Evolutionary conservation across 1,284 basidiomycete genomes (phyloP).

Genomic region (Meira miltonrushii): DNA sequence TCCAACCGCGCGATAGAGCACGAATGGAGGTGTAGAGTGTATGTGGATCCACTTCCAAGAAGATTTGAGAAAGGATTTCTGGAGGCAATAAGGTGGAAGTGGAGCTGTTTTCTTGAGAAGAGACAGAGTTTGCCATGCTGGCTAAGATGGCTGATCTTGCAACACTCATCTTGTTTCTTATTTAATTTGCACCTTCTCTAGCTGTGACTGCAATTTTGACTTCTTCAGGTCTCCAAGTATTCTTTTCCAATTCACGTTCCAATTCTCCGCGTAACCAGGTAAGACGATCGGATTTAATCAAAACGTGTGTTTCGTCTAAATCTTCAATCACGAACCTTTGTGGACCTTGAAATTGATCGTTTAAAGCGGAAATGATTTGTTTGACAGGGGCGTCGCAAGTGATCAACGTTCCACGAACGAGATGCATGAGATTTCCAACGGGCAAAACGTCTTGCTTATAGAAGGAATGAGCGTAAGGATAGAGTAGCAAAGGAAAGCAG

Average conservation of each 20-base stretch:
- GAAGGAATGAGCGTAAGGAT: background rate
- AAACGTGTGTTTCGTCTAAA: constrained; percentile 6
- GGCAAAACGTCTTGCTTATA: background rate
- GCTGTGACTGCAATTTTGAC: background rate
- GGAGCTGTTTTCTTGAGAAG: too few species aligned
- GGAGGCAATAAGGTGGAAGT: constrained; percentile 22
- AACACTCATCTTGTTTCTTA: background rate
- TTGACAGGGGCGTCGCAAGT: constrained; percentile 5
- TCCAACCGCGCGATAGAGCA: constrained; percentile 33
- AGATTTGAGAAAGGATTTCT: constrained; percentile 41
- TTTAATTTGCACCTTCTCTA: too few species aligned
- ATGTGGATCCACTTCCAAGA: constrained; percentile 42
- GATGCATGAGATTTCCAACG: too few species aligned
- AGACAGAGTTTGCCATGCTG: too few species aligned
- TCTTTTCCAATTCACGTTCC: constrained; percentile 8
- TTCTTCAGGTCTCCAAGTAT: constrained; percentile 9
- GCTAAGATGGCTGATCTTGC: too few species aligned
- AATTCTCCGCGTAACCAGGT: background rate
- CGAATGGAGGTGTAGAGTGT: constrained; percentile 40
- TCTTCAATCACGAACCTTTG: constrained; percentile 2
- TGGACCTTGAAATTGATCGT: background rate
- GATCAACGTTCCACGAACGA: too few species aligned
- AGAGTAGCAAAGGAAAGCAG: too few species aligned
- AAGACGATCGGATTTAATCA: constrained; percentile 5
- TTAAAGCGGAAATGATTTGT: constrained; percentile 8